Conservation (phyloP, 2,329 filamentous ascomycete genomes). For the Penicillium sp. region DNA sequence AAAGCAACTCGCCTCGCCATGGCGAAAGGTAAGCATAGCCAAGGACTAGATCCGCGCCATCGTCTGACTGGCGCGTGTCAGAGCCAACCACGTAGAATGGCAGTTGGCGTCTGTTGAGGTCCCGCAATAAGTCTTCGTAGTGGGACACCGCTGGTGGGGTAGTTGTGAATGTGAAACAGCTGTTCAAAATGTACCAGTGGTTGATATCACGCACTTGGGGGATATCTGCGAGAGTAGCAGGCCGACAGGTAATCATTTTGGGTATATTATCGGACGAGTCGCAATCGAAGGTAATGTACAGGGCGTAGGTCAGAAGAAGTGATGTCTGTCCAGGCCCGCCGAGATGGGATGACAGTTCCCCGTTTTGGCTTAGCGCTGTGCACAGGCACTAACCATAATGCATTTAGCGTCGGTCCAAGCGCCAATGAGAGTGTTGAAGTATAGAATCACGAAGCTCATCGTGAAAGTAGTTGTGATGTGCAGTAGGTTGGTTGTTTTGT, state of each 20-base stretch:
- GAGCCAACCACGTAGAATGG: conserved; percentile 42
- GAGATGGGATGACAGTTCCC: neutral
- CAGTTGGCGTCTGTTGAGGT: conserved; percentile 26
- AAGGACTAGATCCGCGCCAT: conserved; percentile 21
- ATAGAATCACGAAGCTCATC: neutral
- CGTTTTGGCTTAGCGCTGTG: neutral
- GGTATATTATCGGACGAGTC: neutral
- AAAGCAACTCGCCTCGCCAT: conserved; percentile 37
- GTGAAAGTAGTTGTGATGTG: neutral
- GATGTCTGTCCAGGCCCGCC: neutral
- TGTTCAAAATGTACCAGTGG: conserved; percentile 41
- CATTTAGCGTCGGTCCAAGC: neutral
- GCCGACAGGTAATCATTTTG: conserved; percentile 28
- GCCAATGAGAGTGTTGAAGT: conserved; percentile 1
- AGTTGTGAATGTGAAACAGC: conserved; percentile 33
- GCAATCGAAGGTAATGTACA: neutral
- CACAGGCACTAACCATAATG: neutral
- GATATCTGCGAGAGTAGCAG: conserved; percentile 34
- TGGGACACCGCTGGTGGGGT: conserved; percentile 30
- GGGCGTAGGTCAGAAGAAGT: neutral
- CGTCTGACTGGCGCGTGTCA: conserved; percentile 10
- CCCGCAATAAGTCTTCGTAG: conserved; percentile 30
- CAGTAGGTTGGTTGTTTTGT: too few relatives aligned
- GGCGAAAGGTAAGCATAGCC: conserved; percentile 40
- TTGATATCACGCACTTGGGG: conserved; percentile 38